Evolutionary conservation across 1,139 yeast genomes (phyloP), one percentile per base, ranked within the genome.

Genomic region (Fermentozyma sake): DNA sequence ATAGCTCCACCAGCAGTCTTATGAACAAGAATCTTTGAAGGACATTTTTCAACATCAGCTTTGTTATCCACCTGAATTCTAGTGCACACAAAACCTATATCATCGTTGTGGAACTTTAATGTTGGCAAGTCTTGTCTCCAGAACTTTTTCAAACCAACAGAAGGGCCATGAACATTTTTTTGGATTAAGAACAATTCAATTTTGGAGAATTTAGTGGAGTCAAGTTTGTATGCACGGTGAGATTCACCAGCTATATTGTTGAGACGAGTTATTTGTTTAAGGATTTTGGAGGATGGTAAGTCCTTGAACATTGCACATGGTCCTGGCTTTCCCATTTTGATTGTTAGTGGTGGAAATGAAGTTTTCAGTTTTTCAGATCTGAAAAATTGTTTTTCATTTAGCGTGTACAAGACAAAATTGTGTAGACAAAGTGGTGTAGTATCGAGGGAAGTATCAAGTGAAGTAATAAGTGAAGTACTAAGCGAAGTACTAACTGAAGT

Each of bases 31-130:
- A 67, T 46, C 32, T 51, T 55, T 12, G 75, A 67, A 1, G 83
- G 83, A 35, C 73, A 64, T 26, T 59, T 52, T 23, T 58, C 62
- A 18, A 67, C 68, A 19, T 65, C 58, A 27, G 46, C 49, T 32
- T 56, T 60, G 26, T 55, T 58, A 15, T 52, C 54, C 30, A 75
- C 68, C 18, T 59, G 57, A 23, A 80, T 64, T 40, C 84, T 65
- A 15, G 68, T 60, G 24, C 86, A 81, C 16, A 73, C 66, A 34
- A 85, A 76, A 18, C 75, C 70, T 18, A 83, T 50, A 22, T 64
- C 61, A 16, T 91, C 91, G 54, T 87, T 87, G 59, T 85, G 89
- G 55, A 83, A 87, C 50, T 78, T 81, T 34, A 87, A 64, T 9
- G 86, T 76, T 12, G 94, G 95, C 33, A 86, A 62, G 53, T 76